A percentile compares a stretch with the other conserved stretches of the same genome.
These are phyloP conservation scores for Marasmius sp. DNA, from an alignment of 1,284 basidiomycete genomes.

Conservation along the genomic window DNA sequence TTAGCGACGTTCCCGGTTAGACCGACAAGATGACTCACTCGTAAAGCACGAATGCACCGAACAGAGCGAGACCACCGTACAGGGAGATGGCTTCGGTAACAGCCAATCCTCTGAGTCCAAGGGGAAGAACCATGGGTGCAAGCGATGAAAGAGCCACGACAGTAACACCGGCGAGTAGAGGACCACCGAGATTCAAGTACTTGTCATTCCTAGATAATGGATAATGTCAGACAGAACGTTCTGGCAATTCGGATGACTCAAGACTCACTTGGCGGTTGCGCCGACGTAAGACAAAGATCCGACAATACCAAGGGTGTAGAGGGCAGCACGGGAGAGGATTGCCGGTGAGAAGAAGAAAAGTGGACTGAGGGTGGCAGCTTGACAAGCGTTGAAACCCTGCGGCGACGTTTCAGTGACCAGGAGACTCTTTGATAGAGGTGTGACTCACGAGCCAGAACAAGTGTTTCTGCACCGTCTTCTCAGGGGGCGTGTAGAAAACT, in stretches of 20 bases:
- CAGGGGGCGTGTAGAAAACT: slow-evolving; percentile 71
- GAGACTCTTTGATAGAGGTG: not conserved
- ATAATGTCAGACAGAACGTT: not conserved
- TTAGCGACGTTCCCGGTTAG: slow-evolving; percentile 2
- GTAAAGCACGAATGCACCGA: slow-evolving; percentile 84
- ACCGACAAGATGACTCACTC: slow-evolving; percentile 54
- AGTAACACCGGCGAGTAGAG: slow-evolving; percentile 81
- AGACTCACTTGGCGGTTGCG: slow-evolving; percentile 75
- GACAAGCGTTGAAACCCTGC: slow-evolving; percentile 82
- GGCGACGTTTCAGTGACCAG: not conserved
- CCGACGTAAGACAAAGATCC: slow-evolving; percentile 86
- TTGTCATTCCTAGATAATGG: slow-evolving; percentile 64
- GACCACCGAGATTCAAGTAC: slow-evolving; percentile 84
- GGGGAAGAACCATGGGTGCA: slow-evolving; percentile 85
- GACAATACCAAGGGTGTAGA: slow-evolving; percentile 87
- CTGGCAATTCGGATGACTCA: not conserved
- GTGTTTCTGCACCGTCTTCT: slow-evolving; percentile 72
- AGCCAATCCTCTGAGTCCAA: slow-evolving; percentile 76
- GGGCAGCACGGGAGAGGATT: slow-evolving; percentile 83
- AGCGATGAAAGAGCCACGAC: slow-evolving; percentile 85
- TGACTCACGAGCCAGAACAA: slow-evolving; percentile 71
- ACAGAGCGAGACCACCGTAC: slow-evolving; percentile 86
- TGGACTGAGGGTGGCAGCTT: slow-evolving; percentile 82
- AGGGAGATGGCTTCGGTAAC: slow-evolving; percentile 79
- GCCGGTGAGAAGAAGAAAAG: slow-evolving; percentile 87